Base-by-base conservation (phyloP, 371 early-diverging fungal species). In the Batkoa obscura region DNA sequence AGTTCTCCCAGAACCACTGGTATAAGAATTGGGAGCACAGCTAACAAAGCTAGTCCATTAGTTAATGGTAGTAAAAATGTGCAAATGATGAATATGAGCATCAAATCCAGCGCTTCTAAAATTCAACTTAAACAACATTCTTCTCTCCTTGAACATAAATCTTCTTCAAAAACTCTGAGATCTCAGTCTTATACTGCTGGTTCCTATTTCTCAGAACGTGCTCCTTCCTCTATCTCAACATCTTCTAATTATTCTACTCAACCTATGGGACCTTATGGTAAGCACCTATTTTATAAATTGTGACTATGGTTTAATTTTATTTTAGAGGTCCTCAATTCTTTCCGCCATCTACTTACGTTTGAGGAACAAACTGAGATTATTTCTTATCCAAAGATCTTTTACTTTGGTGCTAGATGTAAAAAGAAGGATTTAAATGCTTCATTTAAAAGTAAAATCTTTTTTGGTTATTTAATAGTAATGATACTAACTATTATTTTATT, bases 311-410 rank as follows among this genome's bases (percentile, higher is more conserved):
- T n/a, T 45, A 45, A 45, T 4, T n/a, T 8, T 3, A 8, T 8
- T n/a, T 34, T 38, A 53, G 53, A 53, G 10, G 34, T 53, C n/a
- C 53, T 53, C 9, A 32, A 32, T 5, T 38, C 53, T 23, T 53
- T 53, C 30, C 6, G 53, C 1, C n/a, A 36, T 6, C 35, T 38
- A n/a, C 53, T 53, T 30, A 37, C 37, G 12, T 5, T n/a, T 6
- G 12, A 53, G 35, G 53, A 53, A n/a, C 53, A 39, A 34, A 53
- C 12, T 34, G 53, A 53, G 34, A 53, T 53, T 35, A 12, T 53
- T 2, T 5, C 35, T 10, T 53, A 53, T 35, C 13, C 35, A 4
- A 5, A 38, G 2, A 38, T 53, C 9, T 53, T 38, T n/a, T 53
- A 55, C 55, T 55, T 55, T 43, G 41, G 43, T 43, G 39, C 39